Base-by-base conservation (phyloP, 371 early-diverging fungal species). In the Saksenaea oblongispora region DNA sequence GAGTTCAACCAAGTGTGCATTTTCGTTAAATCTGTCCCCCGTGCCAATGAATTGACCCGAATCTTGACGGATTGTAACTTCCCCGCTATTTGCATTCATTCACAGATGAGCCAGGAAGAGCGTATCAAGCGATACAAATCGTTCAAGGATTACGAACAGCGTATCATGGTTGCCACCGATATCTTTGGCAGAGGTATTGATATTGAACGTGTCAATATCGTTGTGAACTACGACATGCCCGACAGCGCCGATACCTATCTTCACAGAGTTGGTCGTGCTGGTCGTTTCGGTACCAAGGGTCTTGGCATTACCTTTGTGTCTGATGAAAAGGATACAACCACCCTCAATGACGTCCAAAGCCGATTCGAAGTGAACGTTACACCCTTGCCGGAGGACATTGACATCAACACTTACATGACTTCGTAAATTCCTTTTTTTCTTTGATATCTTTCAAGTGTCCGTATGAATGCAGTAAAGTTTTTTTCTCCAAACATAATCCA, bases 151-250 rank as follows among this genome's bases (percentile, higher is more conserved):
- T 95, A 93, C 72, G 85, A 88, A 65, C 89, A 89, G 78, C 92
- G 98, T 70, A 95, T 99, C 67, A 91, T 99, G 90, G 97, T 99
- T 1, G 97, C 99, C 34, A 99, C 99, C 18, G 97, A 97, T 72
- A 90, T 99, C 63, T 96, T 98, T 78, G 98, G 98, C 11, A 94
- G 99, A 80, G 99, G 99, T 78, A 96, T 99, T 58, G 99, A 99
- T 83, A 93, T 99, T 54, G 97, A 98, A 74, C 94, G 99, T 69
- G 96, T 99, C 63, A 99, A 98, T 76, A 92, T 98, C 75, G 99
- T 99, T 61, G 90, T 99, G 88, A 99, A 99, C 87, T 99, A 99
- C 61, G 99, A 99, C 73, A 96, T 99, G 86, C 96, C 99, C n/a
- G 96, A 93, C 61, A 69, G 84, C 36, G 93, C 97, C 15, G 98